These are phyloP conservation scores for Hygrophila difformis DNA, from an alignment of 257 asterid genomes.

Conservation along the genomic window DNA sequence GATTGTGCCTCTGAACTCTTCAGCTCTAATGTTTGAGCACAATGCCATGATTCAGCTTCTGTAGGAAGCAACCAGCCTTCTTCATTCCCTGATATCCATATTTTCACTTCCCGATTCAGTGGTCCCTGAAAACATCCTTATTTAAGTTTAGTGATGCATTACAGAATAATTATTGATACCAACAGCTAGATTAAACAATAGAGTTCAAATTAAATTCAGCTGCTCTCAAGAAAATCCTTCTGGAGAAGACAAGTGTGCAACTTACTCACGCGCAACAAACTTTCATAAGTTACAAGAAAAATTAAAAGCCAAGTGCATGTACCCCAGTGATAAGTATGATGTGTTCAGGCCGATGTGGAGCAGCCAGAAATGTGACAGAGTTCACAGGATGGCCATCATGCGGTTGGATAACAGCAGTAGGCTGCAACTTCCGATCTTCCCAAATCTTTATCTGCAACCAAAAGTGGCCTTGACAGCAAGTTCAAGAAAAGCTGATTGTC, in stretches of 20 bases:
- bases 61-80: conserved; percentile 98
- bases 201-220: no score
- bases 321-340: conserved; percentile 98
- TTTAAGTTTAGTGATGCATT: conserved; percentile 15
- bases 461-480: not conserved
- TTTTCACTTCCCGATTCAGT: conserved; percentile 72
- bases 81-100: conserved; percentile 89
- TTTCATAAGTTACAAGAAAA: not conserved
- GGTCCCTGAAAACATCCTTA: conserved; percentile 59
- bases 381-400: conserved; percentile 92
- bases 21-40: conserved; percentile 76
- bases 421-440: conserved; percentile 80
- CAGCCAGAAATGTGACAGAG: conserved; percentile 88
- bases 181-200: conserved; percentile 13
- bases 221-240: not conserved
- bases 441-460: conserved; percentile 82
- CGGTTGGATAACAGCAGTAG: conserved; percentile 88
- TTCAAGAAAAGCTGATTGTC: no score
- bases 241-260: not conserved
- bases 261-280: not conserved
- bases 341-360: conserved; percentile 87
- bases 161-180: conserved; percentile 4
- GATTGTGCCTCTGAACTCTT: conserved; percentile 58
- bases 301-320: conserved; percentile 4
- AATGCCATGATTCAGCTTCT: conserved; percentile 87